Conservation (phyloP, 2,329 filamentous ascomycete genomes). For the Colletotrichum caudatum region DNA sequence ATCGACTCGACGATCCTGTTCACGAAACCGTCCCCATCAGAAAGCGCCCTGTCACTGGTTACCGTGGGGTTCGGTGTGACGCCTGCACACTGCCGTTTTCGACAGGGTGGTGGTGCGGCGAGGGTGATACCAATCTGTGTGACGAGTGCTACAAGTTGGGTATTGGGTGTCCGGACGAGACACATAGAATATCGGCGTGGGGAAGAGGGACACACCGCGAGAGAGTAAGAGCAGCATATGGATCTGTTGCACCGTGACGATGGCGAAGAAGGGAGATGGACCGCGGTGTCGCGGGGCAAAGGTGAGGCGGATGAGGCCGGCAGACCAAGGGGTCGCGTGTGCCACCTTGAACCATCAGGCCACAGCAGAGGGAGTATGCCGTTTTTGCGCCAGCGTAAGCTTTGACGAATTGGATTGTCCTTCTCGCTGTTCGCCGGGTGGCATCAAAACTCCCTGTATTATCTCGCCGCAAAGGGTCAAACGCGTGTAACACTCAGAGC, state of each 20-base stretch:
- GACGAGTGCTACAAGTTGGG: background rate
- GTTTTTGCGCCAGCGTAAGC: no score
- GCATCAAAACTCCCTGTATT: background rate
- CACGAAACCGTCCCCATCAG: background rate
- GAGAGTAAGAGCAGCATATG: no score
- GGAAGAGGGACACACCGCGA: no score
- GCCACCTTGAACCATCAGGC: no score
- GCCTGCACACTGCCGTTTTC: background rate
- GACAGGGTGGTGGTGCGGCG: background rate
- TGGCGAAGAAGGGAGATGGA: no score
- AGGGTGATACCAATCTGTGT: background rate
- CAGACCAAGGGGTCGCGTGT: no score
- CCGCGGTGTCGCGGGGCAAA: no score
- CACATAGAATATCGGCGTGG: background rate
- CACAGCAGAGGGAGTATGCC: no score
- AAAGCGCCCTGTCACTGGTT: background rate
- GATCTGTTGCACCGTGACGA: no score
- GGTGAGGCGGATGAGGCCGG: no score
- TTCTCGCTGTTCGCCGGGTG: background rate
- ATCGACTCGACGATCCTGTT: background rate
- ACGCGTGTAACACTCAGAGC: background rate
- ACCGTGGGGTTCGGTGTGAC: rapidly evolving
- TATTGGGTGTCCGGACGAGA: background rate
- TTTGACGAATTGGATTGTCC: background rate
- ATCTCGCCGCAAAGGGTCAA: background rate